Conservation (phyloP, 2,329 filamentous ascomycete genomes). For the Xylariaceae sp. region DNA sequence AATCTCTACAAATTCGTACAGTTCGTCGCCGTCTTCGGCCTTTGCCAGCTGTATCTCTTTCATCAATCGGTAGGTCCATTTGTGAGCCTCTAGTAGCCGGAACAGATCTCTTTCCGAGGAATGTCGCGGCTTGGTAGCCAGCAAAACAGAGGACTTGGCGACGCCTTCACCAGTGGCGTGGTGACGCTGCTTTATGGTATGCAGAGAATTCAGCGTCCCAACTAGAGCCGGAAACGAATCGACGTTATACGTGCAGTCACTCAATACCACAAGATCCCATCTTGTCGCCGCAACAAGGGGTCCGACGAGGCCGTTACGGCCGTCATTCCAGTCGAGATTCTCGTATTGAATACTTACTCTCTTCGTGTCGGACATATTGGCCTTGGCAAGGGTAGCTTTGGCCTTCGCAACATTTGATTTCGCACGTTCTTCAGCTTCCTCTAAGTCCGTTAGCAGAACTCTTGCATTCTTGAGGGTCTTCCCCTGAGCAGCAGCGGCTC, state of each 20-base stretch:
- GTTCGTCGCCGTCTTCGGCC: slow-evolving; percentile 36
- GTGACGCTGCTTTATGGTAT: slow-evolving; percentile 32
- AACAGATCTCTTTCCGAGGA: slow-evolving; percentile 47
- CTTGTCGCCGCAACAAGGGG: slow-evolving; percentile 32
- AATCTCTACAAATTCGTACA: slow-evolving; percentile 41
- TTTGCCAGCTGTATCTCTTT: slow-evolving; percentile 42
- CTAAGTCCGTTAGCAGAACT: slow-evolving; percentile 51
- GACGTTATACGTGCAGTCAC: slow-evolving; percentile 58
- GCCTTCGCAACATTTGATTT: slow-evolving; percentile 41
- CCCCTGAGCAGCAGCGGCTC: slow-evolving; percentile 19
- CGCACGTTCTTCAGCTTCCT: slow-evolving; percentile 47
- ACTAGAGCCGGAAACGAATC: slow-evolving; percentile 51
- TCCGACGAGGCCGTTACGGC: slow-evolving; percentile 41
- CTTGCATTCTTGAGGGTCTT: slow-evolving; percentile 15
- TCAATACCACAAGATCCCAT: slow-evolving; percentile 52
- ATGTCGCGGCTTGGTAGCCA: slow-evolving; percentile 54
- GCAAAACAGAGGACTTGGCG: slow-evolving; percentile 39
- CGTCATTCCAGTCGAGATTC: slow-evolving; percentile 53
- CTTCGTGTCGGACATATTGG: neutral
- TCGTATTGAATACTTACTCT: slow-evolving; percentile 40
- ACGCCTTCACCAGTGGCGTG: neutral
- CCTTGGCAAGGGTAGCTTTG: slow-evolving; percentile 2
- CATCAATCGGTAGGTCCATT: slow-evolving; percentile 41
- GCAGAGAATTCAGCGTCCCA: slow-evolving; percentile 46
- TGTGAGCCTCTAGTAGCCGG: slow-evolving; percentile 39